Evolutionary conservation across 2,329 filamentous ascomycete genomes (phyloP), one percentile per base, ranked within the genome.

Genomic region (Claviceps capensis): DNA sequence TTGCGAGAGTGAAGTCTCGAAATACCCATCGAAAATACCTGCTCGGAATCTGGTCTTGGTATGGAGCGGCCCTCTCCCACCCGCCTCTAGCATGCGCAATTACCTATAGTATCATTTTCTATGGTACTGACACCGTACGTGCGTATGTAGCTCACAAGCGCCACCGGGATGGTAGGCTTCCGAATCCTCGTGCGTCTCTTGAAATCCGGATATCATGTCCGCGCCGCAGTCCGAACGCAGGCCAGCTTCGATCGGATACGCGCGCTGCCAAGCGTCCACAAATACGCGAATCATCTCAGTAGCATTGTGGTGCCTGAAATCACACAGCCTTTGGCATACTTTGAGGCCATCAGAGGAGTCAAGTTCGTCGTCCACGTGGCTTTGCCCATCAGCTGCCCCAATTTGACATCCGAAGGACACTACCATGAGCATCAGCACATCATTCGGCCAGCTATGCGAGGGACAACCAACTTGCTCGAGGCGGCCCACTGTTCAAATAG

Each of bases 261-360:
- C 2, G 40, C 43, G 14, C 36, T 47, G 43, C 30, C 23, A 4
- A 23, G 36, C 4, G 53, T 63, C 41, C 43, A 49, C 13, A 36
- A 42, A 17, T 43, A 59, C 16, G 38, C 51, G 19, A 52, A 52
- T 7, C 56, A 59, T 16, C 57, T 64, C 2, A 58, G 57, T 6
- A 62, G 59, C 52, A 54, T 59, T 19, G 53, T 69, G 41, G 65
- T 73, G 2, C 65, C 68, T 2, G 66, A 72, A 48, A 64, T 72
- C 22, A 59, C 62, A 0, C 57, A 57, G 5, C 58, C 61, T 0
- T 63, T 62, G 17, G 70, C 70, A 3, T 73, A 69, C 50, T 65
- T 72, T 34, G 61, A 69, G 26, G 69, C 68, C n/a, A 62, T 70
- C 51, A 59, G 66, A 45, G 69, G 63, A 5, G 66, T 69, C 41